These are phyloP conservation scores for Rickenella mellea DNA, from an alignment of 768 basidiomycete species.

Conservation along the genomic window DNA sequence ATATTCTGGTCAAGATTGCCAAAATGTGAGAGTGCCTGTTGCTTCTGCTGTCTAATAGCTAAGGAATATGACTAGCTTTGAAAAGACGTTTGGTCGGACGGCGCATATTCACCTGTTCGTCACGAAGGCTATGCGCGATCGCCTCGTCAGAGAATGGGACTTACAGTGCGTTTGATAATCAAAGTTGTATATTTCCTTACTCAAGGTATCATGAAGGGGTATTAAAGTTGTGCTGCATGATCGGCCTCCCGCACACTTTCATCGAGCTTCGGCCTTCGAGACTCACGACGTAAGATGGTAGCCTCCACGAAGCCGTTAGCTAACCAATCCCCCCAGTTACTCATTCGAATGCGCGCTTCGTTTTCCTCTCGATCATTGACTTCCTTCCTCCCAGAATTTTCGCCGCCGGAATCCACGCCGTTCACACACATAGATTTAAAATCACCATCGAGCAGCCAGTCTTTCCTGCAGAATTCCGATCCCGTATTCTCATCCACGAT, in stretches of 20 bases:
- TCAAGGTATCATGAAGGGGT: slow-evolving; percentile 43
- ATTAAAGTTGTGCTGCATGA: slow-evolving; percentile 76
- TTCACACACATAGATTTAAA: slow-evolving; percentile 38
- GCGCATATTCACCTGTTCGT: slow-evolving; percentile 94
- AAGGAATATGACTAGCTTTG: slow-evolving; percentile 50
- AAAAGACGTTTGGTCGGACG: slow-evolving; percentile 62
- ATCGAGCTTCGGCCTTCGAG: slow-evolving; percentile 56
- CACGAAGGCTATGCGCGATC: slow-evolving; percentile 75
- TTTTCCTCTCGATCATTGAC: slow-evolving; percentile 16
- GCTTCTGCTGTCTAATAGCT: slow-evolving; percentile 1
- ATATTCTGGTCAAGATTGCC: slow-evolving; percentile 65
- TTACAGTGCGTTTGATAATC: slow-evolving; percentile 47
- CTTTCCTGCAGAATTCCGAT: slow-evolving; percentile 22
- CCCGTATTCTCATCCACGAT: slow-evolving; percentile 7
- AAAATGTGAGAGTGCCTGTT: slow-evolving; percentile 44
- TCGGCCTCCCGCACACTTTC: slow-evolving; percentile 82
- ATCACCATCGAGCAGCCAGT: slow-evolving; percentile 18
- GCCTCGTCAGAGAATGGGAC: slow-evolving; percentile 62
- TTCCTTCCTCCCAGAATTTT: slow-evolving; percentile 43
- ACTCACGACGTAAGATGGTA: slow-evolving; percentile 55
- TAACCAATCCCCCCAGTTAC: slow-evolving; percentile 40
- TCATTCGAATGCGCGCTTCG: slow-evolving; percentile 11
- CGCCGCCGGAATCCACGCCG: slow-evolving; percentile 48
- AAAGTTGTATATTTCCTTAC: neutral
- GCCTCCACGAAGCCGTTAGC: slow-evolving; percentile 2